Evolutionary conservation across 1,139 yeast genomes (phyloP), one percentile per base, ranked within the genome.

Genomic region (Suhomyces anneliseae): DNA sequence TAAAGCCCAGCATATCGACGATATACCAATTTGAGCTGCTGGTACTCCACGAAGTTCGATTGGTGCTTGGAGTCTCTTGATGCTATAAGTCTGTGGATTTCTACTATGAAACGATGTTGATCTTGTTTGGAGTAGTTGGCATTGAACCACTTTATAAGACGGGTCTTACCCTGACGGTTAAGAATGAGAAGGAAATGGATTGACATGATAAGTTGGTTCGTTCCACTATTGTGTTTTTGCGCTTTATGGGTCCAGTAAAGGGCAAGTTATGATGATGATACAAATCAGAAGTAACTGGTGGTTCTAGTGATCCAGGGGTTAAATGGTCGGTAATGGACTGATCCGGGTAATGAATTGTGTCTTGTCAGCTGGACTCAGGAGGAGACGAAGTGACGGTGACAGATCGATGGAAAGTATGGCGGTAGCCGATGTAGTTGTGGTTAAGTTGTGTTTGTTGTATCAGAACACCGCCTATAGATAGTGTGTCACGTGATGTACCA

Each of bases 1-100:
- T 85, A 92, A 14, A 93, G 69, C 8, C 99, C 99, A 1, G 97
- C 97, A 62, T 92, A 93, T 51, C 97, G 72, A 55, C 96, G 75
- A 64, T 93, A 93, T 2, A 93, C 92, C 48, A 93, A 72, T 61
- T 88, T 88, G 53, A 79, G 74, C 66, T 76, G 81, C 38, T 86
- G 85, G 60, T 85, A 88, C 65, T 85, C 89, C 26, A 87, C 88
- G 59, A 87, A 87, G 61, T 87, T 88, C 39, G 88, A 81, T 59
- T 90, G 96, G 58, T 83, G 80, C 59, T 85, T 87, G 64, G 88
- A 90, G 60, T 90, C 97, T 56, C 97, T 73, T 6, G 93, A 78
- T 0, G 92, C 84, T 9, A 92, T 85, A 39, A 90, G 70, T 49
- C 93, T 76, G 67, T 92, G 96, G n/a, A 90, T 84, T 43, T 87